phyloP scores from a whole-genome alignment of 768 basidiomycete genomes.

The Pulveroboletus sp. region DNA sequence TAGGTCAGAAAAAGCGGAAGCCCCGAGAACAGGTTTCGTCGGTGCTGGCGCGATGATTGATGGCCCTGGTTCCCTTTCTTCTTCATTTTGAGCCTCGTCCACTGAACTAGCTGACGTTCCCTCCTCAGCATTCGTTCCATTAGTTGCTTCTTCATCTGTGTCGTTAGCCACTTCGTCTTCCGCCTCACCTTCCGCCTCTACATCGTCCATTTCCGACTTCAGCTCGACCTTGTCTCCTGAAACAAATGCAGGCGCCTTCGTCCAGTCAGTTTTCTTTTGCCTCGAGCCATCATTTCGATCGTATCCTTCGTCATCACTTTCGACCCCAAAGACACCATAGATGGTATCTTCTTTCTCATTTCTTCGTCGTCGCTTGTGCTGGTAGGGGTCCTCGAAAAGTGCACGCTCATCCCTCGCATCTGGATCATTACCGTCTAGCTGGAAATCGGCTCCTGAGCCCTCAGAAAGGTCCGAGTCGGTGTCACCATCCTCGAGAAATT shows the following conservation, averaged over 20 bases:
- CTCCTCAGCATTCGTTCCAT: conserved; percentile 37
- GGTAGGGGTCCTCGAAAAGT: conserved; percentile 74
- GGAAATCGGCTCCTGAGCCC: conserved; percentile 49
- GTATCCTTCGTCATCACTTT: conserved; percentile 59
- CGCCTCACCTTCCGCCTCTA: conserved; percentile 31
- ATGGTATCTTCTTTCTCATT: conserved; percentile 66
- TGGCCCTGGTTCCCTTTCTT: conserved; percentile 26
- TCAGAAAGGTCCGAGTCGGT: conserved; percentile 71
- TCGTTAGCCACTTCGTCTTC: conserved; percentile 34
- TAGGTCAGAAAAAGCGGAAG: conserved; percentile 22
- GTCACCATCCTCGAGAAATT: conserved; percentile 66
- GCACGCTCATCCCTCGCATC: conserved; percentile 69
- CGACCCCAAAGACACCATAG: conserved; percentile 73
- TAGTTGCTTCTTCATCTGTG: conserved; percentile 32
- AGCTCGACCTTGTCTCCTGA: conserved; percentile 44
- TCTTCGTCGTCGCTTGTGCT: conserved; percentile 60
- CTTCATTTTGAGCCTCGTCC: conserved; percentile 36
- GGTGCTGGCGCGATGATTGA: conserved; percentile 26
- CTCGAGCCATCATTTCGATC: conserved; percentile 22
- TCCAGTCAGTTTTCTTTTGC: conserved; percentile 56
- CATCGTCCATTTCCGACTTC: conserved; percentile 40
- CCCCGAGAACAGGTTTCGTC: conserved; percentile 19
- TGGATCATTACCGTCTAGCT: conserved; percentile 47
- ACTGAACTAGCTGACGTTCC: conserved; percentile 31
- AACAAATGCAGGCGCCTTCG: conserved; percentile 74